A percentile compares a stretch with the other conserved stretches of the same genome.
These are phyloP conservation scores for Neonectria punicea DNA, from an alignment of 2,329 filamentous ascomycete genomes.

Conservation along the genomic window DNA sequence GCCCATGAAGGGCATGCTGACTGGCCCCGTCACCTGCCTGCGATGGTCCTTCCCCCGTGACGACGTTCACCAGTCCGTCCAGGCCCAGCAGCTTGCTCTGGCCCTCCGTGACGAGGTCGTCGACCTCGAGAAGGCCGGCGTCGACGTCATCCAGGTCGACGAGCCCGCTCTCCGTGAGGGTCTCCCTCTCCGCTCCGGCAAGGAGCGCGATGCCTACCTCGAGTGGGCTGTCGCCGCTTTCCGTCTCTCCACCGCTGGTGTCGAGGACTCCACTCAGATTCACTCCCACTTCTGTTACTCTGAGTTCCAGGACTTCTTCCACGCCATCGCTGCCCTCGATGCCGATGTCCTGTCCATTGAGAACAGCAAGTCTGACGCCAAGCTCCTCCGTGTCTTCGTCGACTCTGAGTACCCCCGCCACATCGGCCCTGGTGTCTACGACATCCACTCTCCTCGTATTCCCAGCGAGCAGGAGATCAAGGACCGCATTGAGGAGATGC, in stretches of 20 bases:
- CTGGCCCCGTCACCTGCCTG: conserved; percentile 97
- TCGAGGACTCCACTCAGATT: conserved; percentile 96
- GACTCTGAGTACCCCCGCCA: conserved; percentile 97
- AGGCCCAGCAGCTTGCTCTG: conserved; percentile 98
- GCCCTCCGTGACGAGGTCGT: conserved; percentile 98
- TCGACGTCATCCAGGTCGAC: conserved; percentile 98
- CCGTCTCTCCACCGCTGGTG: conserved; percentile 93
- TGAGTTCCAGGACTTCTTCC: conserved; percentile 99
- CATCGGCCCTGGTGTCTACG: conserved; percentile 99
- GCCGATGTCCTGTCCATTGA: conserved; percentile 98
- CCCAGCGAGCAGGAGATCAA: conserved; percentile 98
- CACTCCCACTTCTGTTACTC: conserved; percentile 99
- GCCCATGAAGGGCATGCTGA: conserved; percentile 99
- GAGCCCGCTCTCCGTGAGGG: conserved; percentile 99
- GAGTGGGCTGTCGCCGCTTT: conserved; percentile 98
- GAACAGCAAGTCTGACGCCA: conserved; percentile 99
- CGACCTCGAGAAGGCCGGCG: conserved; percentile 95
- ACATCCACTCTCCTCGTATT: conserved; percentile 99
- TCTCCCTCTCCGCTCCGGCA: conserved; percentile 93
- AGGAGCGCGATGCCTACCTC: conserved; percentile 97
- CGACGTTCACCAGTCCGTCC: conserved; percentile 98
- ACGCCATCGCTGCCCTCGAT: conserved; percentile 97
- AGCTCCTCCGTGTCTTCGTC: conserved; percentile 98
- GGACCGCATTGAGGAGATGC: conserved; percentile 97
- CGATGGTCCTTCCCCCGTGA: conserved; percentile 99